Base-by-base conservation (phyloP, 495 filamentous ascomycete species). In the Rhizodiscina lignyota region DNA sequence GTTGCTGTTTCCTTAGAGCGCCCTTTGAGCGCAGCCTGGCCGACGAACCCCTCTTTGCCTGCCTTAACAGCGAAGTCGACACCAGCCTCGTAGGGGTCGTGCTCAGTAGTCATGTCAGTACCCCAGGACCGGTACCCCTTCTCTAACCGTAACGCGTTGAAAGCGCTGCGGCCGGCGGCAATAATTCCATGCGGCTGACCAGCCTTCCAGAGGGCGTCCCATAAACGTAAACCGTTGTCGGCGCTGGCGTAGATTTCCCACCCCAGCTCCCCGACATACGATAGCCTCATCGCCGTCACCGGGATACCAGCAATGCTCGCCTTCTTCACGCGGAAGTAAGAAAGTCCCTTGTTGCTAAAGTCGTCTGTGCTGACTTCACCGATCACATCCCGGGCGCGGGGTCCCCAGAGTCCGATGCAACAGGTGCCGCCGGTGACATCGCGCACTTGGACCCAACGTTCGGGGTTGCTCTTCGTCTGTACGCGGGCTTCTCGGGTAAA, bases 321-420 rank as follows among this genome's bases (percentile, higher is more conserved):
- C 1, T 42, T 39, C 40, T 62, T 63, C 37, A 55, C 50, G 4
- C 41, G 38, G 36, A 62, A 51, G 26, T 63, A 62, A 0, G 58
- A 56, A 0, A 66, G 50, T 0, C 42, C 54, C 17, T 48, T 48
- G 42, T 58, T 54, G 35, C 56, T 55, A 38, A 67, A 51, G 20
- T 66, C 59, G 12, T 56, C 54, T 0, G 47, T 36, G 22, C 41
- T 61, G 34, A 58, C 36, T 1, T 18, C 30, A 15, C 26, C 33
- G 23, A 67, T 51, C 0, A 61, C 57, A 30, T 60, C 53, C 4
- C 49, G 46, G 1, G 64, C 45, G 10, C 56, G 60, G 17, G 64
- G 64, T 10, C 64, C 64, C 64, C 63, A 67, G 10, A 68, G 55
- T 0, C 64, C 64, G 21, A 68, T 56, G 39, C 60, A 60, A 33